phyloP scores from a whole-genome alignment of 768 basidiomycete genomes.

The Amanita muscaria region DNA sequence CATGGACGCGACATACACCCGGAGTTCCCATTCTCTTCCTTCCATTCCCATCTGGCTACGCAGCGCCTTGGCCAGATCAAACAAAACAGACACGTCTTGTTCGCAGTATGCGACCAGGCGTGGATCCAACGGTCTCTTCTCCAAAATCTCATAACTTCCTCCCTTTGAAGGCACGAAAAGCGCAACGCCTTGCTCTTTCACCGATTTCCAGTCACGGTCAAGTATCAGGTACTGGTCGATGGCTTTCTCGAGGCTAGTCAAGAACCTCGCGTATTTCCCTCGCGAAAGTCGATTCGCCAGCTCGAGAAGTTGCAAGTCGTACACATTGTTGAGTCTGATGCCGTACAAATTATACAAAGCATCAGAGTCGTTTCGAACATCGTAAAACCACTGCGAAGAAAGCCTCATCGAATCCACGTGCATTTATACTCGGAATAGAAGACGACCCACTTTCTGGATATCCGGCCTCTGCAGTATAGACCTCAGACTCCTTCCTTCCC shows the following conservation, averaged over 20 bases:
- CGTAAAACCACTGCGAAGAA: constrained; percentile 22
- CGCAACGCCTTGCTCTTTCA: constrained; percentile 23
- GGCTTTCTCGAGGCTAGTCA: constrained; percentile 18
- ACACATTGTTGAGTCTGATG: constrained; percentile 20
- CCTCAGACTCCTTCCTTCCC: constrained; percentile 17
- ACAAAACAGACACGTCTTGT: constrained; percentile 12
- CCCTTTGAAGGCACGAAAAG: constrained; percentile 25
- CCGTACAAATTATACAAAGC: constrained; percentile 22
- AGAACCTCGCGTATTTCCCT: constrained; percentile 11
- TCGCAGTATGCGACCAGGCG: constrained; percentile 11
- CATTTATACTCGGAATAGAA: constrained; percentile 5
- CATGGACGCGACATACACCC: constrained; percentile 5
- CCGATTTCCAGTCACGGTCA: constrained; percentile 15
- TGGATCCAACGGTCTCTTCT: constrained; percentile 11
- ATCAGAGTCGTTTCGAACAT: constrained; percentile 27
- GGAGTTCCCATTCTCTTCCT: constrained; percentile 6
- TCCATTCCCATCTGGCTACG: constrained; percentile 11
- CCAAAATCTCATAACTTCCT: constrained; percentile 14
- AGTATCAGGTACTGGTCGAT: constrained; percentile 20
- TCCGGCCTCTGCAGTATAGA: constrained; percentile 14
- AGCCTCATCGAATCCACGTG: constrained; percentile 2
- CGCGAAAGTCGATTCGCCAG: constrained; percentile 20
- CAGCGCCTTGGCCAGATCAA: constrained; percentile 5
- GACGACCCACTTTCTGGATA: constrained; percentile 16
- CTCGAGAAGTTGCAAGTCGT: constrained; percentile 27